phyloP scores from a whole-genome alignment of 1,139 yeast species.

The Pichia sp. region DNA sequence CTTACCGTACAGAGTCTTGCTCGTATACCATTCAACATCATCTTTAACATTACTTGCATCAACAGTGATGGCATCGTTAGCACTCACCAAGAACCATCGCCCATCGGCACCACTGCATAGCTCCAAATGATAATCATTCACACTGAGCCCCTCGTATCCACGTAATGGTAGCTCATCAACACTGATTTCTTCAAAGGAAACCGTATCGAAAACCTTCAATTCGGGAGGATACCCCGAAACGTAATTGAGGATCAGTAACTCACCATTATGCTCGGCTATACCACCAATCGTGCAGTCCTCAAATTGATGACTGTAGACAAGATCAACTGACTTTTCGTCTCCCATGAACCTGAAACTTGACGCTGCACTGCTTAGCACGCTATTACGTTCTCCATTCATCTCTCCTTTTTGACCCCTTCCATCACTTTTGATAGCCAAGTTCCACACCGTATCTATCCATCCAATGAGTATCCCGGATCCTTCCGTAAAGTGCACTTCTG shows the following conservation, averaged over 20 bases:
- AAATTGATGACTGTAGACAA: conserved; percentile 45
- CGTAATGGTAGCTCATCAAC: conserved; percentile 75
- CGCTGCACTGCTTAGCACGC: too few relatives aligned
- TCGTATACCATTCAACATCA: conserved; percentile 64
- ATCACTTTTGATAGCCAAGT: conserved; percentile 54
- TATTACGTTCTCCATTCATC: not conserved
- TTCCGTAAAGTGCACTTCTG: conserved; percentile 64
- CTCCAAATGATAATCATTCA: conserved; percentile 73
- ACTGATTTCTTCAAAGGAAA: conserved; percentile 67
- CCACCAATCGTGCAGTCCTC: conserved; percentile 70
- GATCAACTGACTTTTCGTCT: not conserved
- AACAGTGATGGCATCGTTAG: conserved; percentile 71
- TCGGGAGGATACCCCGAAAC: conserved; percentile 59
- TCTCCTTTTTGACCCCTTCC: not conserved
- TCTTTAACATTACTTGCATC: conserved; percentile 63
- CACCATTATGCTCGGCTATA: conserved; percentile 61
- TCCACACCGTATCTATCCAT: conserved; percentile 82
- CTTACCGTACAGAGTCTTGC: conserved; percentile 44
- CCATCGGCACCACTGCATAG: conserved; percentile 22
- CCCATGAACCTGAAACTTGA: not conserved
- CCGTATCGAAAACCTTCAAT: conserved; percentile 55
- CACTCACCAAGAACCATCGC: conserved; percentile 64
- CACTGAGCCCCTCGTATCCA: conserved; percentile 53
- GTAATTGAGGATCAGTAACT: conserved; percentile 53
- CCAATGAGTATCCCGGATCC: conserved; percentile 65